Evolutionary conservation across 768 basidiomycete genomes (phyloP).

Genomic region (Amylocystis lapponica): DNA sequence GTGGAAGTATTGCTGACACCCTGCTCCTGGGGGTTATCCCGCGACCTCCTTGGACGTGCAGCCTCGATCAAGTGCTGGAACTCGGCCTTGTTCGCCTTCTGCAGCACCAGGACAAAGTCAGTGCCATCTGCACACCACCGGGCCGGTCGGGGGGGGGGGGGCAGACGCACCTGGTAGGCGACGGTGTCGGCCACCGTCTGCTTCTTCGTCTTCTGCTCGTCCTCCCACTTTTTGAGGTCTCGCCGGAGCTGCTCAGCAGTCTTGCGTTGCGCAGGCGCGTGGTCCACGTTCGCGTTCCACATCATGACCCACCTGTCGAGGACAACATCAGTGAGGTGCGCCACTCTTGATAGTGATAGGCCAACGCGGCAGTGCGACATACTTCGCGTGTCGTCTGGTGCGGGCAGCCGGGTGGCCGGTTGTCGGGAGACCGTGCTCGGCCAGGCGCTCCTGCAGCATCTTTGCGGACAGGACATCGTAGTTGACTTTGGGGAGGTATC

Average conservation of each 20-base stretch:
- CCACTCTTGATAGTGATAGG: too few species aligned
- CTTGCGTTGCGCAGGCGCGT: conserved; percentile 38
- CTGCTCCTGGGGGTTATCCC: neutral
- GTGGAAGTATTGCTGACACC: too few species aligned
- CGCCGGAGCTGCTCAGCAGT: conserved; percentile 38
- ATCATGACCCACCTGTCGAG: conserved; percentile 59
- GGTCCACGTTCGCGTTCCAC: conserved; percentile 69
- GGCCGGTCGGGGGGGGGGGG: neutral
- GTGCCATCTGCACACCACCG: conserved; percentile 22
- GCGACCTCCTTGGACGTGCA: conserved; percentile 24
- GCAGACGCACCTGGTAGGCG: conserved; percentile 17
- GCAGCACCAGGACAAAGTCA: conserved; percentile 6
- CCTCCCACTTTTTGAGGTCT: conserved; percentile 59
- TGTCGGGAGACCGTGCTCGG: conserved; percentile 42
- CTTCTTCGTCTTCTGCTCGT: conserved; percentile 29
- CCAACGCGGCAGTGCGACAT: conserved; percentile 9
- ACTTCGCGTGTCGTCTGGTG: conserved; percentile 59
- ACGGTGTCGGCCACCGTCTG: conserved; percentile 32
- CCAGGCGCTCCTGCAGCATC: conserved; percentile 50
- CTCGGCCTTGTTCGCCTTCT: conserved; percentile 25
- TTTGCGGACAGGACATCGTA: conserved; percentile 62
- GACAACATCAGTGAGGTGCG: neutral
- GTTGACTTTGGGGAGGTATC: conserved; percentile 55
- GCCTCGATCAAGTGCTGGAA: conserved; percentile 31
- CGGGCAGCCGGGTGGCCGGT: conserved; percentile 46